Evolutionary conservation across 495 filamentous ascomycete species (phyloP).

Genomic region (Entonaema liquescens): DNA sequence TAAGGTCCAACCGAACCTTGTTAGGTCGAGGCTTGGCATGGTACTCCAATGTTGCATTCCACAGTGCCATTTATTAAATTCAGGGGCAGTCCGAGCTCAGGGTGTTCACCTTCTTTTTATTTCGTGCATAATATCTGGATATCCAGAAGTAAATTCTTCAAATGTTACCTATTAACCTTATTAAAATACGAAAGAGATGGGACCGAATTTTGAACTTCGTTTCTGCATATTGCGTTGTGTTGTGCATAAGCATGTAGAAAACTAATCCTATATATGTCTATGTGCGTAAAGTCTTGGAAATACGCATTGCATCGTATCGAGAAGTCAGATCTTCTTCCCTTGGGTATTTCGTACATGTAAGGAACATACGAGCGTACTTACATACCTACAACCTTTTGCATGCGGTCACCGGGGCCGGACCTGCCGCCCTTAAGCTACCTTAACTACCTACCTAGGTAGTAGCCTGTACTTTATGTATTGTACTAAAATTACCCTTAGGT

Average conservation of each 20-base stretch:
- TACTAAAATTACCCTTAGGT: no score
- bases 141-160: no score
- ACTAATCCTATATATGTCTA: background rate
- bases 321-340: background rate
- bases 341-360: background rate
- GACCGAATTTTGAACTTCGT: background rate
- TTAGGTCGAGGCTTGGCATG: slow-evolving; percentile 25
- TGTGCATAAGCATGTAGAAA: background rate
- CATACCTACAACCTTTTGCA: background rate
- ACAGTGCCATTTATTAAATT: slow-evolving; percentile 40
- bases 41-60: slow-evolving; percentile 29
- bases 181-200: slow-evolving; percentile 8
- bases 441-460: no score
- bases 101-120: slow-evolving; percentile 13
- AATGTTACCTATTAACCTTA: background rate
- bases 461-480: no score
- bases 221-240: background rate
- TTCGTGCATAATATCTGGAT: slow-evolving; percentile 31
- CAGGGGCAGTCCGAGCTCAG: slow-evolving; percentile 33
- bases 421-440: background rate
- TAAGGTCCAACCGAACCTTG: slow-evolving; percentile 27
- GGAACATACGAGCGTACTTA: background rate
- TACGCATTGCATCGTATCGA: background rate
- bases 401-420: background rate
- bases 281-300: background rate